A percentile compares a stretch with the other conserved stretches of the same genome.
These are phyloP conservation scores for Drechslerella coelobrocha DNA, from an alignment of 2,329 filamentous ascomycete genomes.

Conservation along the genomic window DNA sequence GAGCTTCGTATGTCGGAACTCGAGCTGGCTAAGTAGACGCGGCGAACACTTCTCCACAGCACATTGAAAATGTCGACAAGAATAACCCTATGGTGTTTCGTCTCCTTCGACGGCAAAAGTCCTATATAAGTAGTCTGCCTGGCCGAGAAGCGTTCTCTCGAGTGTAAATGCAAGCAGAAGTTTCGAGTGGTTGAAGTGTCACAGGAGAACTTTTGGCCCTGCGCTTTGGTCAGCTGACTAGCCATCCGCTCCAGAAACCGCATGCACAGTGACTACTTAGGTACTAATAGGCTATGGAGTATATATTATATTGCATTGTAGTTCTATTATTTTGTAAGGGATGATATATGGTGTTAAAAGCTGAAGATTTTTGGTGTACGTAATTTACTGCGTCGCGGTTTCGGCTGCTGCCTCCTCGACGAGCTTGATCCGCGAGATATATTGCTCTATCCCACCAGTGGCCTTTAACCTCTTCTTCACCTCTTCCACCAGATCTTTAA, in stretches of 20 bases:
- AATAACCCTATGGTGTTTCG: too few relatives aligned
- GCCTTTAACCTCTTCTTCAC: conserved; percentile 63
- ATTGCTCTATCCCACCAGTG: conserved; percentile 42
- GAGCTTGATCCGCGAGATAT: conserved; percentile 42
- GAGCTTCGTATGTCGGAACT: background rate
- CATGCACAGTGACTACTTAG: too few relatives aligned
- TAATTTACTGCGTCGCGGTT: conserved; percentile 21
- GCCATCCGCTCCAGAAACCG: background rate
- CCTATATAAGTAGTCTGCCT: too few relatives aligned
- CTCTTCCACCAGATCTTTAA: conserved; percentile 69
- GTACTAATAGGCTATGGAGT: too few relatives aligned
- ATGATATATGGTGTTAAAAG: too few relatives aligned
- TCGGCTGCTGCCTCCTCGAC: conserved; percentile 17
- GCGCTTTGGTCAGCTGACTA: conserved; percentile 37
- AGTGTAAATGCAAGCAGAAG: background rate
- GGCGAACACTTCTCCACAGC: too few relatives aligned
- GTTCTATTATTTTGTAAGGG: too few relatives aligned
- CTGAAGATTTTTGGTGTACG: too few relatives aligned
- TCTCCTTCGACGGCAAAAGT: too few relatives aligned
- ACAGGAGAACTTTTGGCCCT: conserved; percentile 21
- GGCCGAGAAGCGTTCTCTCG: too few relatives aligned
- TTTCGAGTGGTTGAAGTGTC: background rate
- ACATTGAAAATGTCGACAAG: too few relatives aligned
- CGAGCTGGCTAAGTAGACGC: background rate
- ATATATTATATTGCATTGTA: too few relatives aligned